Evolutionary conservation across 352 stramenopile genomes (phyloP), one percentile per base, ranked within the genome.

Genomic region (Synura sp.): DNA sequence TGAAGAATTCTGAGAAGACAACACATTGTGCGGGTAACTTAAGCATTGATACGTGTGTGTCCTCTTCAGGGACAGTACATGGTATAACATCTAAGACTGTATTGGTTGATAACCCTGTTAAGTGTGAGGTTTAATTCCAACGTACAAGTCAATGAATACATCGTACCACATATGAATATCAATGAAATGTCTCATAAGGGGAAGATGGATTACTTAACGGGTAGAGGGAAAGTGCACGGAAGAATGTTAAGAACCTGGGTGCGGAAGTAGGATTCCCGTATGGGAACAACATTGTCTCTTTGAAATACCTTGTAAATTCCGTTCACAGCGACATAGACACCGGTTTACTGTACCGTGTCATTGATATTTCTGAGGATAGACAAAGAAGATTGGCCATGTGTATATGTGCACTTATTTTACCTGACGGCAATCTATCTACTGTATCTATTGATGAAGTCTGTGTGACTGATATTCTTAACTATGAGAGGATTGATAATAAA

Each of bases 61-160:
- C 38, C 25, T 22, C 38, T 41, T 41, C 57, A 71, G 38, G 33
- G 57, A 71, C 57, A 31, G 38, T 71, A 31, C 33, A 31, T 41
- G 38, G 33, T 41, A 71, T 71, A 71, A 63, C 33, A 31, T 71
- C 38, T 41, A 71, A 41, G 57, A 71, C 25, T 63, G 49, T 32
- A 63, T 67, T 67, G 12, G 27, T 67, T 12, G 33, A 71, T 41
- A 41, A 22, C 25, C 38, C 57, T 31, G 38, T 41, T 41, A 31
- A 71, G 57, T 41, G 33, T 71, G 57, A 71, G 38, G 38, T 71
- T 71, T 71, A 71, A 71, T 31, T 31, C 57, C 57, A 22, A 71
- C 25, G 57, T 71, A 41, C 57, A 22, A 71, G 57, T 71, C 4
- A 25, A 63, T 63, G 27, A 63, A 63, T 63, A 63, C 49, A 63